phyloP scores from a whole-genome alignment of 345 rosid species.

The Anacardium occidentale region DNA sequence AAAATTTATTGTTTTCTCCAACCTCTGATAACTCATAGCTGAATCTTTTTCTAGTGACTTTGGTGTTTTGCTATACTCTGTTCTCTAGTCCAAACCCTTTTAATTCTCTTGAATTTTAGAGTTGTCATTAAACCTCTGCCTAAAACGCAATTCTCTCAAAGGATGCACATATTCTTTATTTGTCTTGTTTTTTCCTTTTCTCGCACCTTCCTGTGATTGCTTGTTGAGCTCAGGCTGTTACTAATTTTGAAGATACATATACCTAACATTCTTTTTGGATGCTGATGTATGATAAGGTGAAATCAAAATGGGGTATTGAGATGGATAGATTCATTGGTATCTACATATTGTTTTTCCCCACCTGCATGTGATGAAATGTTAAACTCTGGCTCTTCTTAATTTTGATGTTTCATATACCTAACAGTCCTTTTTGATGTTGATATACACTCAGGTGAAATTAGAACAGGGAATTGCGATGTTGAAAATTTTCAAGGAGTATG shows the following conservation, averaged over 20 bases:
- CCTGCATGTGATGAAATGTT: neutral
- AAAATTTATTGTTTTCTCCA: too few species aligned
- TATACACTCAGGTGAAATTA: constrained; percentile 50
- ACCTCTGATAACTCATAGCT: neutral
- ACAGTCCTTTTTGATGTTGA: constrained; percentile 12
- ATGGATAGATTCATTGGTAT: constrained; percentile 23
- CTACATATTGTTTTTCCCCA: neutral
- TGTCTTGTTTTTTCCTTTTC: neutral
- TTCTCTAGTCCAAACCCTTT: neutral
- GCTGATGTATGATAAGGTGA: constrained; percentile 46
- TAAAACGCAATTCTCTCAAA: neutral
- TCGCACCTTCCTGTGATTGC: neutral
- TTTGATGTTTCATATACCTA: neutral
- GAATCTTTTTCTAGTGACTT: neutral
- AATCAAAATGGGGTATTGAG: constrained; percentile 57
- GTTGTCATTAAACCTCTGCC: neutral
- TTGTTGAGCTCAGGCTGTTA: neutral
- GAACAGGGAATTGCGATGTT: constrained; percentile 68
- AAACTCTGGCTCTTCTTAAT: neutral
- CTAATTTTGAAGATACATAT: neutral
- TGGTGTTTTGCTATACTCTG: constrained; percentile 1
- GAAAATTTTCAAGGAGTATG: constrained; percentile 58
- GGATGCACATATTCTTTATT: neutral
- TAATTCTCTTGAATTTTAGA: neutral
- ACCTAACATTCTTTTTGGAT: constrained; percentile 10